A percentile compares a stretch with the other conserved stretches of the same genome.
phyloP scores from a whole-genome alignment of 305 asterid genomes.

The Solanum hybrid region DNA sequence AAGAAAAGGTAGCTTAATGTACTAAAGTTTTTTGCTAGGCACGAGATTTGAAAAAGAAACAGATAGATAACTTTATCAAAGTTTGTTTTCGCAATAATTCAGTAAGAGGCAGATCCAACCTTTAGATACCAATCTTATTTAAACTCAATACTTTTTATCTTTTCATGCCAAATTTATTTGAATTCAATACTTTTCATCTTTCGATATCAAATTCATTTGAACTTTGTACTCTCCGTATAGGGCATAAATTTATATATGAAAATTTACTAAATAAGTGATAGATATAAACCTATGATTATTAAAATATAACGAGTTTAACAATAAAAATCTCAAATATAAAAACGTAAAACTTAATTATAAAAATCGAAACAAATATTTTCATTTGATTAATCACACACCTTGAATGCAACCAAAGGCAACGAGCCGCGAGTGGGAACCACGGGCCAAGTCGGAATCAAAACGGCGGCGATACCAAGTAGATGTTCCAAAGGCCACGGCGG shows the following conservation, averaged over 20 bases:
- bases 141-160: neutral
- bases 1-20: neutral
- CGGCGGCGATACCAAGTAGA: slow-evolving; percentile 66
- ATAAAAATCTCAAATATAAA: neutral
- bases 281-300: neutral
- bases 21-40: accelerated
- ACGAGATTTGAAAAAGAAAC: neutral
- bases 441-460: slow-evolving; percentile 72
- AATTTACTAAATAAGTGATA: neutral
- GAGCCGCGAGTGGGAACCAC: slow-evolving; percentile 88
- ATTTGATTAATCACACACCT: slow-evolving; percentile 29
- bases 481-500: slow-evolving; percentile 97
- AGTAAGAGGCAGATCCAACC: accelerated
- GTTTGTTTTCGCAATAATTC: no score
- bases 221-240: accelerated
- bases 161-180: neutral
- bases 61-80: accelerated
- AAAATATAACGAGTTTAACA: neutral
- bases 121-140: neutral
- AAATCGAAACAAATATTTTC: neutral
- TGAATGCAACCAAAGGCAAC: slow-evolving; percentile 57
- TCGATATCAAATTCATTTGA: neutral
- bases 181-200: accelerated
- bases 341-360: neutral
- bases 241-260: neutral